Percentiles rank a stretch among this genome's conserved stretches.
These are phyloP conservation scores for Geotrichum australiense DNA, from an alignment of 1,139 yeast genomes.

Conservation along the genomic window DNA sequence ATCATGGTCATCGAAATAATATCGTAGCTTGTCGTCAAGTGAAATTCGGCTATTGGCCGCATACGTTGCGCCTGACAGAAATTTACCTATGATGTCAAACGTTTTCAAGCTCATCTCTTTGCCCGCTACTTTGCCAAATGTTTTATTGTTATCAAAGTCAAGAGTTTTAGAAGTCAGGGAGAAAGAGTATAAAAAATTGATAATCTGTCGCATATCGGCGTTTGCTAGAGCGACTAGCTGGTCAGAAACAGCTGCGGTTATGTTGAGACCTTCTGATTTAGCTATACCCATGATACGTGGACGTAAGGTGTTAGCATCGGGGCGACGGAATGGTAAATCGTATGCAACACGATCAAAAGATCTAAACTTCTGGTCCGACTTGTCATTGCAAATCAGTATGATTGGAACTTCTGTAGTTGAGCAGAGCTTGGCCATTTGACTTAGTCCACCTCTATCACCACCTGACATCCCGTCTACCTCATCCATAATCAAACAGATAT, in stretches of 20 bases:
- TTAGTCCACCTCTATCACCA: slow-evolving; percentile 98
- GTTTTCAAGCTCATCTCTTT: slow-evolving; percentile 85
- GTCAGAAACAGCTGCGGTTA: slow-evolving; percentile 75
- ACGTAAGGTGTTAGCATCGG: slow-evolving; percentile 71
- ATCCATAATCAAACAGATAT: slow-evolving; percentile 86
- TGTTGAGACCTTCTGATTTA: slow-evolving; percentile 66
- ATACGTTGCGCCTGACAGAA: slow-evolving; percentile 58
- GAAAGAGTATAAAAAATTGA: slow-evolving; percentile 78
- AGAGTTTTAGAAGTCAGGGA: slow-evolving; percentile 61
- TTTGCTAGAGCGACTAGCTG: slow-evolving; percentile 78
- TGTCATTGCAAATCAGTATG: slow-evolving; percentile 88
- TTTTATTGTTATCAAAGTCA: slow-evolving; percentile 43
- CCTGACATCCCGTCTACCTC: slow-evolving; percentile 99
- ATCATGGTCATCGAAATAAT: slow-evolving; percentile 91
- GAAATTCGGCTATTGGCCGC: slow-evolving; percentile 46
- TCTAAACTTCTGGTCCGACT: slow-evolving; percentile 86
- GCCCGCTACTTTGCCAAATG: slow-evolving; percentile 67
- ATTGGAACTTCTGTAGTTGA: slow-evolving; percentile 80
- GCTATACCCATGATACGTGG: slow-evolving; percentile 89
- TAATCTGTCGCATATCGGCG: slow-evolving; percentile 90
- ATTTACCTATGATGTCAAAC: slow-evolving; percentile 75
- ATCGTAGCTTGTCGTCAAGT: slow-evolving; percentile 75
- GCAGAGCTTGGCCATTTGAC: slow-evolving; percentile 84
- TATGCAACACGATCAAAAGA: slow-evolving; percentile 84
- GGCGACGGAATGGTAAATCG: slow-evolving; percentile 83